Conservation (phyloP, 805 yeast species). For the Saturnispora kantuleensis region DNA sequence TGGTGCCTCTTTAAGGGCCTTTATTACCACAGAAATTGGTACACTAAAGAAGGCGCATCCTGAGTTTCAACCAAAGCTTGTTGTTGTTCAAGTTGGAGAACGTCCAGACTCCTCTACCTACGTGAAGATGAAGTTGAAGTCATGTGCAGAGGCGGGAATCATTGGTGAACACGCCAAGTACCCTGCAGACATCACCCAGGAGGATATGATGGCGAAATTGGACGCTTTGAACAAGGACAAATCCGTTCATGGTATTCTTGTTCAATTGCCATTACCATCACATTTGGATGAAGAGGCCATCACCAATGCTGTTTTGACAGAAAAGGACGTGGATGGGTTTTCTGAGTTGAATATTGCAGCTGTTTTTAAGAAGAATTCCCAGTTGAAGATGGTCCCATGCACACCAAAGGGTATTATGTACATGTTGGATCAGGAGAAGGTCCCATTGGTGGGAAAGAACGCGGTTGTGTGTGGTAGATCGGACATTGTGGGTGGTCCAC, state of each 20-base stretch:
- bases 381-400: conserved; percentile 80
- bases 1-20: conserved; percentile 36
- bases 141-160: conserved; percentile 77
- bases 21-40: conserved; percentile 42
- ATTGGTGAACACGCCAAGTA: conserved; percentile 56
- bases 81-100: conserved; percentile 82
- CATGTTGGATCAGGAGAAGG: conserved; percentile 59
- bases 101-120: conserved; percentile 88
- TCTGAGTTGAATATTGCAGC: conserved; percentile 86
- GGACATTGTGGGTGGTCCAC: conserved; percentile 94
- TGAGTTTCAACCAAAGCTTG: conserved; percentile 62
- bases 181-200: conserved; percentile 52
- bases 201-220: conserved; percentile 48
- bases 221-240: conserved; percentile 62
- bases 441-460: conserved; percentile 61
- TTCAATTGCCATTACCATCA: conserved; percentile 83
- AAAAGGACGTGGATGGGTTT: conserved; percentile 94
- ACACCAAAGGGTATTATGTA: conserved; percentile 92
- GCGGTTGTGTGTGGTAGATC: conserved; percentile 94
- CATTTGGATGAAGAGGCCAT: conserved; percentile 69
- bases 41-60: conserved; percentile 33
- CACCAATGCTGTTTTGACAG: conserved; percentile 71
- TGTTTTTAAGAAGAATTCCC: conserved; percentile 75
- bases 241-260: conserved; percentile 73
- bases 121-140: conserved; percentile 84